Evolutionary conservation across 1,284 basidiomycete genomes (phyloP).

Genomic region (Mrakiaceae sp.): DNA sequence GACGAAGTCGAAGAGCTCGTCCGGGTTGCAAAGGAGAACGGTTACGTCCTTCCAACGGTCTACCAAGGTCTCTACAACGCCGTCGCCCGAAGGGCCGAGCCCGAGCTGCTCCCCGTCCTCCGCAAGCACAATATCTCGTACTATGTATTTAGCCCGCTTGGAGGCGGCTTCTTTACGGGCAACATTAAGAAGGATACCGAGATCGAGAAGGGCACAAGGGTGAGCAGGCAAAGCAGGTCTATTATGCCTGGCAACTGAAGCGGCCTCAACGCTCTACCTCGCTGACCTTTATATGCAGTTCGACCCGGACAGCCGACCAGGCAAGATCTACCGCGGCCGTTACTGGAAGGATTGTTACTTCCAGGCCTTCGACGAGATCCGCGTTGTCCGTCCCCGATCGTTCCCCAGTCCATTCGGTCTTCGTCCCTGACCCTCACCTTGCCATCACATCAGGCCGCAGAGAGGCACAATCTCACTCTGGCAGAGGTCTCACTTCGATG

Average conservation of each 20-base stretch:
- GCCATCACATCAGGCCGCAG: slow-evolving; percentile 24
- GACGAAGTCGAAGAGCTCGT: slow-evolving; percentile 57
- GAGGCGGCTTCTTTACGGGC: slow-evolving; percentile 42
- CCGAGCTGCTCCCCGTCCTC: slow-evolving; percentile 52
- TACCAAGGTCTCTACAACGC: slow-evolving; percentile 47
- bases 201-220: slow-evolving; percentile 31
- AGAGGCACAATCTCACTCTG: slow-evolving; percentile 31
- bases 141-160: slow-evolving; percentile 7
- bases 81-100: slow-evolving; percentile 40
- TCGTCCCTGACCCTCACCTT: background rate
- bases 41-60: slow-evolving; percentile 50
- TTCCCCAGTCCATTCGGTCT: no score
- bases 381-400: slow-evolving; percentile 24
- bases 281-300: slow-evolving; percentile 17
- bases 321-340: slow-evolving; percentile 37
- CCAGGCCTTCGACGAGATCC: slow-evolving; percentile 39
- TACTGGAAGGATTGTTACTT: slow-evolving; percentile 36
- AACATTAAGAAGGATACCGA: slow-evolving; percentile 34
- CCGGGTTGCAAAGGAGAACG: slow-evolving; percentile 44
- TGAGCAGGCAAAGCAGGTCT: no score
- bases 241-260: no score
- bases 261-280: no score
- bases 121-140: slow-evolving; percentile 42
- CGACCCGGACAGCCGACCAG: slow-evolving; percentile 17
- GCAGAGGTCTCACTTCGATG: slow-evolving; percentile 30